These are phyloP conservation scores for Isatis lusitanica DNA, from an alignment of 441 rosid genomes.

Conservation along the genomic window DNA sequence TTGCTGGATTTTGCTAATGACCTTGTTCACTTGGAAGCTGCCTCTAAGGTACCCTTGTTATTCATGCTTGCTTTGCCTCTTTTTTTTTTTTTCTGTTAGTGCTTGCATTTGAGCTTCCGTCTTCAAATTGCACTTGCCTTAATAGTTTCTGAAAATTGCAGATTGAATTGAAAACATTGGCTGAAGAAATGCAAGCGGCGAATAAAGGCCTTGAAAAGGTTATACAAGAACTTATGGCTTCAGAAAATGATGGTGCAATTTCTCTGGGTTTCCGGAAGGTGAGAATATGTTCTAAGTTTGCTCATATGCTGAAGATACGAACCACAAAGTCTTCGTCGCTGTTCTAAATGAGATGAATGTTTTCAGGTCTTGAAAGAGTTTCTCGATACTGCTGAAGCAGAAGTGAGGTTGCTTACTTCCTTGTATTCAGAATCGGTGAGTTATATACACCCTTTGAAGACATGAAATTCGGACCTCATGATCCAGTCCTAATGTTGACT, in stretches of 20 bases:
- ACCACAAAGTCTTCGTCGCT: neutral
- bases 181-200: constrained; percentile 99
- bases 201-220: constrained; percentile 96
- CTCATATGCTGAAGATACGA: constrained; percentile 7
- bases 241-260: constrained; percentile 81
- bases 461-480: neutral
- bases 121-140: neutral
- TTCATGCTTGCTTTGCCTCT: constrained; percentile 9
- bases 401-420: constrained; percentile 71
- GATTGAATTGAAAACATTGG: constrained; percentile 94
- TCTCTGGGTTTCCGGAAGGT: constrained; percentile 87
- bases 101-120: neutral
- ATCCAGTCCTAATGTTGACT: neutral
- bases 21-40: constrained; percentile 89
- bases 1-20: constrained; percentile 87
- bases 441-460: neutral
- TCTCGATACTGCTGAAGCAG: constrained; percentile 89
- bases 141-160: constrained; percentile 33
- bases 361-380: constrained; percentile 75
- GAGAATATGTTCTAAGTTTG: constrained; percentile 31
- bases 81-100: constrained; percentile 3
- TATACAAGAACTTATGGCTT: constrained; percentile 79
- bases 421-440: constrained; percentile 84
- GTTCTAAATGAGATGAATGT: constrained; percentile 14
- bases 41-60: constrained; percentile 76